A percentile compares a stretch with the other conserved stretches of the same genome.
Conservation (phyloP, 2,329 filamentous ascomycete species). For the Fusarium goolgardi region DNA sequence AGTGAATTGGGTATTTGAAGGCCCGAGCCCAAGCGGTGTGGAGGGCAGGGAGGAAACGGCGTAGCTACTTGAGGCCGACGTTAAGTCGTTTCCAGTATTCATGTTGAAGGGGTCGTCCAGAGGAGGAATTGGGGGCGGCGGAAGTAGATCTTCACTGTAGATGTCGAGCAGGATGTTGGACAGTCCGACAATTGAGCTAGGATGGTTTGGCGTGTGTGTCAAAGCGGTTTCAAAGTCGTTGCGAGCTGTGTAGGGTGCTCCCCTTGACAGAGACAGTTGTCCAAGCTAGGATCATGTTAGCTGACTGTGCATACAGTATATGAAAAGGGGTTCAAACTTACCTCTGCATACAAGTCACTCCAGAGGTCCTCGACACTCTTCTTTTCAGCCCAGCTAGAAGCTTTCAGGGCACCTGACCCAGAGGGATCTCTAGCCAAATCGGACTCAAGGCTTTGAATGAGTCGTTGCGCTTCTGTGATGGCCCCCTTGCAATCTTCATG, state of each 20-base stretch:
- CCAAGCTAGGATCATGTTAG: slow-evolving; percentile 67
- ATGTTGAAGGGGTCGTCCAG: slow-evolving; percentile 48
- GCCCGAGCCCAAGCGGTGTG: slow-evolving; percentile 61
- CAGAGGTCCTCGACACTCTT: slow-evolving; percentile 86
- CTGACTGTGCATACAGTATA: not conserved
- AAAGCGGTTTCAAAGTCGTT: slow-evolving; percentile 85
- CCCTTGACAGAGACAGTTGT: slow-evolving; percentile 71
- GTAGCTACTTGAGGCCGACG: slow-evolving; percentile 13
- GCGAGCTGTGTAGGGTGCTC: slow-evolving; percentile 74
- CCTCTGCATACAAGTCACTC: slow-evolving; percentile 86
- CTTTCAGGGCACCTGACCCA: slow-evolving; percentile 70
- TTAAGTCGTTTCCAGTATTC: slow-evolving; percentile 5
- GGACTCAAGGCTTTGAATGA: slow-evolving; percentile 77
- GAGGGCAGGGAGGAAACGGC: slow-evolving; percentile 52
- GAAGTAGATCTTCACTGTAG: slow-evolving; percentile 76
- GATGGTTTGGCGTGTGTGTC: slow-evolving; percentile 81
- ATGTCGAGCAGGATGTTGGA: slow-evolving; percentile 89
- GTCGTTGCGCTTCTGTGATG: slow-evolving; percentile 81
- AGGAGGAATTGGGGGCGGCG: slow-evolving; percentile 64
- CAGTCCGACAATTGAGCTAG: slow-evolving; percentile 81
- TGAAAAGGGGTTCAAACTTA: slow-evolving; percentile 55
- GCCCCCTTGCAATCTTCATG: slow-evolving; percentile 84
- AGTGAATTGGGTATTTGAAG: slow-evolving; percentile 35
- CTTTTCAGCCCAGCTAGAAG: slow-evolving; percentile 79
- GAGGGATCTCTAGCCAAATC: slow-evolving; percentile 72